These are phyloP conservation scores for Cladosporium sp. DNA, from an alignment of 2,329 filamentous ascomycete genomes.

Conservation along the genomic window DNA sequence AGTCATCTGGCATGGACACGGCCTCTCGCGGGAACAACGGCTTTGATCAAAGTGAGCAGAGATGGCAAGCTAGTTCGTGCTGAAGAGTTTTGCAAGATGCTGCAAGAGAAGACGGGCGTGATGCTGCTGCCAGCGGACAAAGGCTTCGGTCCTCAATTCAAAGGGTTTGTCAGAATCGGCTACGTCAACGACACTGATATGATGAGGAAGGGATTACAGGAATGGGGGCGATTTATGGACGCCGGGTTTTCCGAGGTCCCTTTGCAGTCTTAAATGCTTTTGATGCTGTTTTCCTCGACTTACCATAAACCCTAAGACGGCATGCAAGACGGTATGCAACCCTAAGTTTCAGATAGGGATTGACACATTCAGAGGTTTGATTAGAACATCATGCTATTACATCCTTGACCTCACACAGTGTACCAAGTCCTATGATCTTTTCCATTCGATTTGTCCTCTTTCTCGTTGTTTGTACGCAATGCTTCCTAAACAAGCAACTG, in stretches of 20 bases:
- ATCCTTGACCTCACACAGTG: too few relatives aligned
- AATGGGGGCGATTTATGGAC: constrained; percentile 56
- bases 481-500: neutral
- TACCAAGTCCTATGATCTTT: neutral
- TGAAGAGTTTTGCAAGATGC: neutral
- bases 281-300: neutral
- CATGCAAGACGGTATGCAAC: neutral
- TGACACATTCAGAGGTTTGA: neutral
- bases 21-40: neutral
- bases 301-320: neutral
- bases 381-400: neutral
- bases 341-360: neutral
- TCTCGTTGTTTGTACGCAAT: neutral
- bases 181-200: constrained; percentile 72
- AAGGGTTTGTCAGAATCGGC: constrained; percentile 75
- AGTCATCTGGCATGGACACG: neutral
- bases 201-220: constrained; percentile 64
- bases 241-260: constrained; percentile 57
- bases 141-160: constrained; percentile 74
- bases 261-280: constrained; percentile 23
- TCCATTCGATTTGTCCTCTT: neutral
- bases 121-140: constrained; percentile 72
- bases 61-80: neutral
- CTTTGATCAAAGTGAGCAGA: neutral
- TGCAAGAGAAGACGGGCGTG: constrained; percentile 61